Percentiles rank a stretch among this genome's conserved stretches.
These are phyloP conservation scores for Chiua virens DNA, from an alignment of 768 basidiomycete genomes.

Conservation along the genomic window DNA sequence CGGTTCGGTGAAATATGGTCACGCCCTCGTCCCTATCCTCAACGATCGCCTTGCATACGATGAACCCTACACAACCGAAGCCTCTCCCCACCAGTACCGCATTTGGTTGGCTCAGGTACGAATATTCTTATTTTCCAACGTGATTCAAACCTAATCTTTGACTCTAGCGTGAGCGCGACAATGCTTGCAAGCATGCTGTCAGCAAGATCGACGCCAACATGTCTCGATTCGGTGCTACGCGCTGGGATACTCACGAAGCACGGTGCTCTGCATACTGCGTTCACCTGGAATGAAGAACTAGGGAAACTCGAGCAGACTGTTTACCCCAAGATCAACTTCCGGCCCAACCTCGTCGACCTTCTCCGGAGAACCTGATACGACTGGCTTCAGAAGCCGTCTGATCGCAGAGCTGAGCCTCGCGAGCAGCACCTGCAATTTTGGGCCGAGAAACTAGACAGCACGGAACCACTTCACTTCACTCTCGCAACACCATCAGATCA, in stretches of 20 bases:
- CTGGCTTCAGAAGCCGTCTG: conserved; percentile 29
- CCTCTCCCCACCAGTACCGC: conserved; percentile 26
- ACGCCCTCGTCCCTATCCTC: conserved; percentile 28
- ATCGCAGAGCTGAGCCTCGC: conserved; percentile 27
- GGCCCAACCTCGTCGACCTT: conserved; percentile 24
- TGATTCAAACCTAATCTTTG: neutral
- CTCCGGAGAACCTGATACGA: conserved; percentile 24
- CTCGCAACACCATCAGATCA: conserved; percentile 27
- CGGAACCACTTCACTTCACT: conserved; percentile 19
- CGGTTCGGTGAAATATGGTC: conserved; percentile 28
- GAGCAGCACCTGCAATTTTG: conserved; percentile 27
- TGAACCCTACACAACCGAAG: conserved; percentile 30
- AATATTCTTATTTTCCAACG: neutral
- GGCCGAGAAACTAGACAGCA: conserved; percentile 18
- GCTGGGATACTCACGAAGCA: conserved; percentile 35
- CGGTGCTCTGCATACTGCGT: conserved; percentile 28
- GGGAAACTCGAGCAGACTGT: conserved; percentile 31
- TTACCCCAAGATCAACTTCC: conserved; percentile 28
- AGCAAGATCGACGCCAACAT: conserved; percentile 30
- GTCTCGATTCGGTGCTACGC: conserved; percentile 32
- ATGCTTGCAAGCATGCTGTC: conserved; percentile 26
- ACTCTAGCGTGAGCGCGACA: conserved; percentile 27
- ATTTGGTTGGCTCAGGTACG: conserved; percentile 35
- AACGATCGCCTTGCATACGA: conserved; percentile 33
- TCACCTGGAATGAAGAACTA: conserved; percentile 30